Evolutionary conservation across 805 yeast genomes (phyloP), one percentile per base, ranked within the genome.

Genomic region (Ogataea corticis): DNA sequence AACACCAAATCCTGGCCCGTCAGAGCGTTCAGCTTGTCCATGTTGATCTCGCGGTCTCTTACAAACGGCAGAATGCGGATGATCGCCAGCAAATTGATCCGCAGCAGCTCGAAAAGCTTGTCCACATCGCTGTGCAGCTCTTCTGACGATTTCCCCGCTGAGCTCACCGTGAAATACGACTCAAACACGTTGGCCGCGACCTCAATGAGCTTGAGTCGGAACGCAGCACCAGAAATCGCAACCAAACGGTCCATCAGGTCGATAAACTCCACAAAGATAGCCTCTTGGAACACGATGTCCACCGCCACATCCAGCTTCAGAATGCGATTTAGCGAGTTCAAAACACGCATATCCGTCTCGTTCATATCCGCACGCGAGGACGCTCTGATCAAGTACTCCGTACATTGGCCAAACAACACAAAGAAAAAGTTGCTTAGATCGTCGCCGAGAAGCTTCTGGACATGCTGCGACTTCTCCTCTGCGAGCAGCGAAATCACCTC

Each of bases 341-440:
- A 57, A 2, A 82, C 76, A 1, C 51, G 49, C 28, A 48, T 44
- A 25, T 63, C 64, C 21, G 64, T 64, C 12, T 50, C 45, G 34
- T 54, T 56, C 30, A 42, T 44, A n/a, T 50, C 40, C 9, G 45
- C 29, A 31, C 39, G 40, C 4, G 62, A 57, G 15, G 66, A 63
- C n/a, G 50, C 32, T 40, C 75, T 76, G 38, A 85, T 75, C 49
- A 90, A 70, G 0, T 85, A 78, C 55, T 87, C 96, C 38, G 90
- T 73, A 61, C 96, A 88, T 54, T 87, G 86, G 10, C 96, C 87
- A 66, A 85, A 87, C 32, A 91, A 63, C 25, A 90, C 83, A 59
- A 88, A 86, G 64, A 86, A 83, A 54, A 90, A 86, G 49, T 79
- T 80, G 4, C 76, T 71, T 1, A 79, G 68, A 49, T 83, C 90